These are phyloP conservation scores for Salix suchowensis DNA, from an alignment of 345 rosid genomes.

Conservation along the genomic window DNA sequence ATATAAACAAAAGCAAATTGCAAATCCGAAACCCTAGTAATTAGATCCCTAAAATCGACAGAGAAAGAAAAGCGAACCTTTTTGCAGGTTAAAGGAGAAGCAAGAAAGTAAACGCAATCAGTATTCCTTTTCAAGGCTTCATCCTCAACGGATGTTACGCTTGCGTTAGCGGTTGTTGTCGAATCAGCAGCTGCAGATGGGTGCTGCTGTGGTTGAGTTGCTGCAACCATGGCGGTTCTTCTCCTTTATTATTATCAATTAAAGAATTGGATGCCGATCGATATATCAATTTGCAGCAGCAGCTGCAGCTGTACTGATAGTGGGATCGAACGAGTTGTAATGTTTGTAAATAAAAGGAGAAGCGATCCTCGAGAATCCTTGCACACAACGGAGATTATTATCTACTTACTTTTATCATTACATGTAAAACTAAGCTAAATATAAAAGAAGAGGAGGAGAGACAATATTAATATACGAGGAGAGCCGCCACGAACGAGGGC, in stretches of 20 bases:
- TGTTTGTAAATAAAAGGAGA: not conserved
- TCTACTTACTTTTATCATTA: not conserved
- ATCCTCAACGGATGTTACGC: conserved; percentile 43
- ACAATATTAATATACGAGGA: not conserved
- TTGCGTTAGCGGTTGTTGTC: not conserved
- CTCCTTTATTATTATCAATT: not conserved
- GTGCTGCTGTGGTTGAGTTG: conserved; percentile 40
- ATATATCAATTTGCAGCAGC: not conserved
- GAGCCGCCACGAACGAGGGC: not conserved
- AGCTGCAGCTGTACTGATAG: not conserved
- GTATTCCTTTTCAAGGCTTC: conserved; percentile 88
- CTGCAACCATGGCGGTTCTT: conserved; percentile 50
- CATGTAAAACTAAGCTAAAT: not conserved
- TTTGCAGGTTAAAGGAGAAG: conserved; percentile 96
- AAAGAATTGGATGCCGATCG: not conserved
- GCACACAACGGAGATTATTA: not conserved
- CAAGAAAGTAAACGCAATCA: conserved; percentile 93
- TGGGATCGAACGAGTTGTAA: not conserved
- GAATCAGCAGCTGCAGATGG: conserved; percentile 16
- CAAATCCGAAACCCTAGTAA: conserved; percentile 38
- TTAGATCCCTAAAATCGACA: conserved; percentile 7
- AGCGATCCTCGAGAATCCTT: not conserved
- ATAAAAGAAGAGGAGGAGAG: not conserved
- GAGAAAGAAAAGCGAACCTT: conserved; percentile 43
- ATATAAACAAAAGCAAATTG: conserved; percentile 5